Conservation (phyloP, 352 stramenopile genomes). For the Globisporangium middletonii region DNA sequence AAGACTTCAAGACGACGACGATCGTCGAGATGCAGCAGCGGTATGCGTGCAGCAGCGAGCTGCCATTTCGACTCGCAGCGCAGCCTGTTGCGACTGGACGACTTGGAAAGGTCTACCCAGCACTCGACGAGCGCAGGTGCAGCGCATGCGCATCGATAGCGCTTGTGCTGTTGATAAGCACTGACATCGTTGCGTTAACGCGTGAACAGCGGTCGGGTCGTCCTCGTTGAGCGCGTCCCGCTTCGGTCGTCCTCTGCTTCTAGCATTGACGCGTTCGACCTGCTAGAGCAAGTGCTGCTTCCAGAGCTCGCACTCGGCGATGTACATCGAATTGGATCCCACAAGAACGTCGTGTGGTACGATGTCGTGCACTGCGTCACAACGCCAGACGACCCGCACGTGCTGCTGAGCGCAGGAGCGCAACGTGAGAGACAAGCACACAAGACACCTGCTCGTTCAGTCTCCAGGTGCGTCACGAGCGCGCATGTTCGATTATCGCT, state of each 20-base stretch:
- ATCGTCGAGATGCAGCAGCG: not conserved
- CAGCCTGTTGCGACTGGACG: slow-evolving; percentile 26
- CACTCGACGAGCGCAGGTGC: slow-evolving; percentile 25
- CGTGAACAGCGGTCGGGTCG: slow-evolving; percentile 5
- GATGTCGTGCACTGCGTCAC: slow-evolving; percentile 4
- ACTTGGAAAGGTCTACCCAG: slow-evolving; percentile 31
- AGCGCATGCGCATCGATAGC: no score
- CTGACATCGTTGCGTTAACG: not conserved
- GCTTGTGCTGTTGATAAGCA: no score
- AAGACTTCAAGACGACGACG: not conserved
- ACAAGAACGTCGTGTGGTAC: slow-evolving; percentile 5
- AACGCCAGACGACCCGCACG: not conserved
- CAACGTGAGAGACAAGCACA: not conserved
- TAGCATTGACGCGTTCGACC: not conserved
- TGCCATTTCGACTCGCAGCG: slow-evolving; percentile 19
- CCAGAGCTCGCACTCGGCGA: not conserved
- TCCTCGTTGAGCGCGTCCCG: slow-evolving; percentile 10
- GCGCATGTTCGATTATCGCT: no score
- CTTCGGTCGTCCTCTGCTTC: not conserved
- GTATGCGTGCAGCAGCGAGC: not conserved
- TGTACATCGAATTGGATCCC: not conserved
- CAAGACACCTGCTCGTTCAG: not conserved
- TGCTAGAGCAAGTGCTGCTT: slow-evolving; percentile 2
- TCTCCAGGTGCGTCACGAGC: slow-evolving; percentile 3
- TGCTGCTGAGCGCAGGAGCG: not conserved